Conservation (phyloP, 495 filamentous ascomycete genomes). For the Penicillium goetzii region DNA sequence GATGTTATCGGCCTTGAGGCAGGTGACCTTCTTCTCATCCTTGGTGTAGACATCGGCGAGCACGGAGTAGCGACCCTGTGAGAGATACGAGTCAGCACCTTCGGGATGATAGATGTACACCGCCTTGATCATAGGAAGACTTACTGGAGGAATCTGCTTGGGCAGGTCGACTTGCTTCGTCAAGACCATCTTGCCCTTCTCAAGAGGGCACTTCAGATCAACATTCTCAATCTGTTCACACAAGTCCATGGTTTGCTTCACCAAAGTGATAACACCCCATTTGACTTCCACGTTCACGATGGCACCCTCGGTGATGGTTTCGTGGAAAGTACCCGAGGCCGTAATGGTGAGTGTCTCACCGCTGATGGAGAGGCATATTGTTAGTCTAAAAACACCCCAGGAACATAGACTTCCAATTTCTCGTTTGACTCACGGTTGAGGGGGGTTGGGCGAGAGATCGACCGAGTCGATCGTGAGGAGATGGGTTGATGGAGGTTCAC, state of each 20-base stretch:
- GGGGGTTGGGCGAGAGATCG: slow-evolving; percentile 83
- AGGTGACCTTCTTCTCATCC: slow-evolving; percentile 75
- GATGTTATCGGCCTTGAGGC: slow-evolving; percentile 65
- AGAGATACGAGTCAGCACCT: slow-evolving; percentile 16
- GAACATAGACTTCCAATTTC: background rate
- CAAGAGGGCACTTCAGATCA: slow-evolving; percentile 84
- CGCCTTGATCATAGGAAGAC: slow-evolving; percentile 32
- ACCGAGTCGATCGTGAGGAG: slow-evolving; percentile 77
- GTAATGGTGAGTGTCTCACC: slow-evolving; percentile 78
- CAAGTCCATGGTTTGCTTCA: slow-evolving; percentile 76
- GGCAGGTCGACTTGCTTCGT: slow-evolving; percentile 84
- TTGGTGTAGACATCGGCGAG: slow-evolving; percentile 77
- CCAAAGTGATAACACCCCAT: slow-evolving; percentile 85
- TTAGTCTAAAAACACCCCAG: slow-evolving; percentile 15
- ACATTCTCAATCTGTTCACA: slow-evolving; percentile 88
- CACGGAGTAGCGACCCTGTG: slow-evolving; percentile 87
- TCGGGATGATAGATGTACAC: too few relatives aligned
- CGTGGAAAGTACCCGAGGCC: slow-evolving; percentile 70
- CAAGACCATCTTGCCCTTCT: slow-evolving; percentile 71
- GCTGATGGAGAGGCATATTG: slow-evolving; percentile 49
- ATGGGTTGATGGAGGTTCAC: slow-evolving; percentile 61
- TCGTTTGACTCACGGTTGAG: slow-evolving; percentile 69
- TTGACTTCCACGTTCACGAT: slow-evolving; percentile 83
- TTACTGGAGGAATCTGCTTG: slow-evolving; percentile 84
- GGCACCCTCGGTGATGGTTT: slow-evolving; percentile 74